Base-by-base conservation (phyloP, 352 stramenopile genomes). In the Pythium volutum region DNA sequence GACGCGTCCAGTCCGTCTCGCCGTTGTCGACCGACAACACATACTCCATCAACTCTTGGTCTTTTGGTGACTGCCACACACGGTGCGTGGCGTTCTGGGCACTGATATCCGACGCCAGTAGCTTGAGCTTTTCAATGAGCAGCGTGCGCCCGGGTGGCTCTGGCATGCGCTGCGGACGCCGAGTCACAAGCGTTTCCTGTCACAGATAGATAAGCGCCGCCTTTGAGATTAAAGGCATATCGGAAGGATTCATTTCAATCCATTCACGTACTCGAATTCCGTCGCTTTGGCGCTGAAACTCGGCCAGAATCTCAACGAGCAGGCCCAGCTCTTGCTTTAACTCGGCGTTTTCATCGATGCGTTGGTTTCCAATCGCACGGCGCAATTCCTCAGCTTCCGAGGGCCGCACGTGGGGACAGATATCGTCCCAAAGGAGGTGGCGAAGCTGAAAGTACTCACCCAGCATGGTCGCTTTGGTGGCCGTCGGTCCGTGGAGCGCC, bases 271-370 rank as follows among this genome's bases (percentile, higher is more conserved):
- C 84, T n/a, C 84, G 73, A 57, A 93, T 87, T 26, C 61, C 59
- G 56, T 93, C 84, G 38, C 87, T 93, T 55, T 89, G 77, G 49
- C 87, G 79, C 62, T 93, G 84, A 23, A 88, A 93, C 57, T 93
- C 84, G 14, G 75, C 70, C 27, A 93, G 59, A 46, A 93, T 91
- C 58, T 93, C 79, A 7, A 81, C 80, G 11, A 93, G 66, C 36
- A 80, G 73, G 2, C 59, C 47, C 16, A 93, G 66, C 49, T 93
- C 84, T 29, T 76, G 66, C 20, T 71, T 66, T 20, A 93, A 60
- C 49, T 87, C 74, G 74, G 79, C 59, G 56, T 89, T 93, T n/a
- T 78, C 77, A 42, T 84, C 80, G 47, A 93, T 88, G 3, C 79
- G 62, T 22, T 76, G 71, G 48, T 70, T 88, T 25, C 84, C 81